phyloP scores from a whole-genome alignment of 108 stramenopile genomes.

The Discostella stelligeroides region DNA sequence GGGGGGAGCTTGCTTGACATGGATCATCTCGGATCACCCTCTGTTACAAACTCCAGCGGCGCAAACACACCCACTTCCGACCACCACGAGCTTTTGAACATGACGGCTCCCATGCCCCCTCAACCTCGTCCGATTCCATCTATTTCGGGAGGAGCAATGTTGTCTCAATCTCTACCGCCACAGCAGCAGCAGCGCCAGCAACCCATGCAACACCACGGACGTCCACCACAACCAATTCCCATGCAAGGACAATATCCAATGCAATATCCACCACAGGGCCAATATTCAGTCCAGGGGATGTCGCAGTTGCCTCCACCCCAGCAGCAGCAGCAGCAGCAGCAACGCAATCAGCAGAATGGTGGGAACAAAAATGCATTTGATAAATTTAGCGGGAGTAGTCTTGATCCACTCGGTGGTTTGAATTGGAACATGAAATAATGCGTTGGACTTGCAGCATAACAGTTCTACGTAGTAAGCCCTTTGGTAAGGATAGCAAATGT shows the following conservation, averaged over 20 bases:
- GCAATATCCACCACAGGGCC: conserved; percentile 31
- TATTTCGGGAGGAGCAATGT: conserved; percentile 15
- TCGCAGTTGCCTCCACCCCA: conserved; percentile 31
- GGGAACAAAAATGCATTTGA: conserved; percentile 55
- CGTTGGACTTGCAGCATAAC: conserved; percentile 13
- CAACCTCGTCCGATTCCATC: conserved; percentile 33
- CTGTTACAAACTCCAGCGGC: conserved; percentile 29
- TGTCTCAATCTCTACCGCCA: conserved; percentile 7
- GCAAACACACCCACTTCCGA: conserved; percentile 44
- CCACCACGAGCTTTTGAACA: conserved; percentile 82
- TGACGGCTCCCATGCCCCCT: conserved; percentile 65
- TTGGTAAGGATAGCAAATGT: not conserved
- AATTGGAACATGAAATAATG: conserved; percentile 34
- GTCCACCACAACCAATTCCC: conserved; percentile 24
- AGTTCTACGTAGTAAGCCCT: not conserved
- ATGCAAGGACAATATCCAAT: conserved; percentile 41
- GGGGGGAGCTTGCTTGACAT: conserved; percentile 60
- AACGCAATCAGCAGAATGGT: not conserved
- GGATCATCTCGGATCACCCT: conserved; percentile 34
- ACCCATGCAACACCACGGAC: conserved; percentile 32
- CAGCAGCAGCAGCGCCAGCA: conserved; percentile 52
- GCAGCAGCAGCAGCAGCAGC: conserved; percentile 35
- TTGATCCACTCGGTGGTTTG: conserved; percentile 71
- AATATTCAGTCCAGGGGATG: conserved; percentile 41
- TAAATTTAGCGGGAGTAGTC: conserved; percentile 44